Evolutionary conservation across 2,329 filamentous ascomycete genomes (phyloP).

Genomic region (Verticillium nubilum): DNA sequence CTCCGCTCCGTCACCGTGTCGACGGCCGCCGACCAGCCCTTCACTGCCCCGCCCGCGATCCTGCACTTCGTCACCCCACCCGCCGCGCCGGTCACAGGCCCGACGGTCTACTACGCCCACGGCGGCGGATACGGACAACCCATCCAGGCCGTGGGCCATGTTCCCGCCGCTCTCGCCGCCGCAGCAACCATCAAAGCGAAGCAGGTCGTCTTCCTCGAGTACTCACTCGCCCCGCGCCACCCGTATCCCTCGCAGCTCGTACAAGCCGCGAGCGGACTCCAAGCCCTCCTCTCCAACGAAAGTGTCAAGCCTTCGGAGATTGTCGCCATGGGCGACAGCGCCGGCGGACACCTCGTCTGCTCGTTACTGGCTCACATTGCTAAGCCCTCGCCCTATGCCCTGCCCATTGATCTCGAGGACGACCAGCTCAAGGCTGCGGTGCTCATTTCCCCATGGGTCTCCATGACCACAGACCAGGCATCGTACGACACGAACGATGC

Average conservation of each 20-base stretch:
- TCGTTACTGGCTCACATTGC: constrained; percentile 14
- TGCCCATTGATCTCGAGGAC: constrained; percentile 4
- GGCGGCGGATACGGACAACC: constrained; percentile 18
- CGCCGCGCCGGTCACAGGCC: neutral
- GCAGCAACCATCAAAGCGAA: constrained; percentile 6
- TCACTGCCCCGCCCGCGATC: neutral
- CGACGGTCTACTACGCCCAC: constrained; percentile 15
- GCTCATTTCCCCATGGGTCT: constrained; percentile 14
- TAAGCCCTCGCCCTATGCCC: constrained; percentile 11
- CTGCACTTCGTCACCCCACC: constrained; percentile 13
- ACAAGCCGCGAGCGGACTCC: constrained; percentile 13
- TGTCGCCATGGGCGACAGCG: constrained; percentile 16
- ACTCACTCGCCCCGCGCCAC: constrained; percentile 15
- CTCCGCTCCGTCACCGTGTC: constrained; percentile 1
- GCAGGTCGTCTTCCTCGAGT: constrained; percentile 15
- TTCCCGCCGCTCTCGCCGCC: constrained; percentile 12
- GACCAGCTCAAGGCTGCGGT: constrained; percentile 9
- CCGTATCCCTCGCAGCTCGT: constrained; percentile 16
- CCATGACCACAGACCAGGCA: constrained; percentile 11
- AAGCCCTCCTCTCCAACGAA: constrained; percentile 10
- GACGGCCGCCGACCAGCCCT: neutral
- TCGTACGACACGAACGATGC: constrained; percentile 12
- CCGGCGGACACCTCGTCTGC: constrained; percentile 15
- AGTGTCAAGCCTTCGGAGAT: constrained; percentile 8
- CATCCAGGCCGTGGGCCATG: constrained; percentile 8